Base-by-base conservation (phyloP, 352 stramenopile species). In the Globisporangium splendens region DNA sequence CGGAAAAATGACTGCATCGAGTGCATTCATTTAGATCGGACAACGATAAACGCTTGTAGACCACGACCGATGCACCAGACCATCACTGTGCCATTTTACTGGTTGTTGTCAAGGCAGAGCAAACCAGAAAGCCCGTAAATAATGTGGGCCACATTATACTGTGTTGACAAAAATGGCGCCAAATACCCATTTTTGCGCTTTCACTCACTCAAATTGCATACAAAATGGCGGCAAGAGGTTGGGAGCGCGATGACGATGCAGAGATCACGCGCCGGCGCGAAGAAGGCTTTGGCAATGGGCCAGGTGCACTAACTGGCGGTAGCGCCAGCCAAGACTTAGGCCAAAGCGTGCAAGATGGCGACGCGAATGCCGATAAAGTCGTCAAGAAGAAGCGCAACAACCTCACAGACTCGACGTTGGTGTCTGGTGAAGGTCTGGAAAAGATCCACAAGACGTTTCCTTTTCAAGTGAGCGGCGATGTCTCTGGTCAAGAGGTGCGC, bases 361-460 rank as follows among this genome's bases (percentile, higher is more conserved):
- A 7, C 7, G 41, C 18, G 10, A 13, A 17, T 17, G 21, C 18
- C 7, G 56, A 67, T 28, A 64, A 67, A 48, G 31, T 50, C 18
- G 50, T 66, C 39, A 79, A 81, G 58, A 68, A 62, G 22, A 83
- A 78, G 50, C 76, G 82, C 14, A 82, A 84, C 18, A 54, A 84
- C 42, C 56, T 93, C 39, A 74, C 65, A n/a, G 84, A 93, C 53
- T 79, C 71, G 54, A 73, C 89, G 20, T 55, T 93, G 56, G 63
- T 90, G 31, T 86, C 75, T 0, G 62, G 66, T n/a, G 71, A 89
- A 50, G 84, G 84, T 0, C 72, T 93, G 28, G 75, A 79, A 59
- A 86, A 88, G 65, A 72, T 93, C 49, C 76, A 88, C 39, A 63
- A 70, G 24, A 89, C 72, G 33, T 93, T 93, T 49, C 76, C 84